Base-by-base conservation (phyloP, 805 yeast species). In the Saturnispora hagleri region DNA sequence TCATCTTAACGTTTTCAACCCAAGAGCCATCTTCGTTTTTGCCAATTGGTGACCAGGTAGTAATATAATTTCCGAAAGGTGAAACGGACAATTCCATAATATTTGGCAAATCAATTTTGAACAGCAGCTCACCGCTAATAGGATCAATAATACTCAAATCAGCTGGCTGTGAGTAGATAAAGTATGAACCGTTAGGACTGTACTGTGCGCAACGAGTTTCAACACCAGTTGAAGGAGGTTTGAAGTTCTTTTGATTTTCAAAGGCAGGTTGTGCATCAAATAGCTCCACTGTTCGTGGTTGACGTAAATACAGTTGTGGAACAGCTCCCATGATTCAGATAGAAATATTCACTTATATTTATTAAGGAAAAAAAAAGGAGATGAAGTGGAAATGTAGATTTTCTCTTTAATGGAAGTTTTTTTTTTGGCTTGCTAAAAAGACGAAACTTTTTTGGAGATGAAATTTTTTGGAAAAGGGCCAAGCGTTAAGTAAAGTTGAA, bases 31-130 rank as follows among this genome's bases (percentile, higher is more conserved):
- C 81, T 60, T 79, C 73, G 60, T 62, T 51, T 53, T 83, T 78
- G 47, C 78, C 70, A 4, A 97, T 95, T 62, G 89, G 87, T 59
- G 89, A 89, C 97, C 97, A 93, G 38, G 95, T 80, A 57, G 87
- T 79, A 56, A 93, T 68, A 63, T 74, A 90, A 45, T 81, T 79
- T 15, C 97, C 98, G 46, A 79, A 73, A 9, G 97, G 96, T n/a
- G 96, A 87, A 66, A 93, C 89, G 55, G 81, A 80, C 60, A 93
- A 65, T 64, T 93, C 97, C 61, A 83, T 81, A 17, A 83, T 86
- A 56, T 89, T 95, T 33, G 72, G 63, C 47, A 82, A 69, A 36
- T 77, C 80, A 48, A 89, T 67, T 44, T 67, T 71, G 51, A 74
- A 70, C 43, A 77, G 63, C 17, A 69, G 60, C 6, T 71, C 68